Percentiles rank a stretch among this genome's conserved stretches.
phyloP scores from a whole-genome alignment of 176 grass and related monocot species.

The Zizania latifolia region DNA sequence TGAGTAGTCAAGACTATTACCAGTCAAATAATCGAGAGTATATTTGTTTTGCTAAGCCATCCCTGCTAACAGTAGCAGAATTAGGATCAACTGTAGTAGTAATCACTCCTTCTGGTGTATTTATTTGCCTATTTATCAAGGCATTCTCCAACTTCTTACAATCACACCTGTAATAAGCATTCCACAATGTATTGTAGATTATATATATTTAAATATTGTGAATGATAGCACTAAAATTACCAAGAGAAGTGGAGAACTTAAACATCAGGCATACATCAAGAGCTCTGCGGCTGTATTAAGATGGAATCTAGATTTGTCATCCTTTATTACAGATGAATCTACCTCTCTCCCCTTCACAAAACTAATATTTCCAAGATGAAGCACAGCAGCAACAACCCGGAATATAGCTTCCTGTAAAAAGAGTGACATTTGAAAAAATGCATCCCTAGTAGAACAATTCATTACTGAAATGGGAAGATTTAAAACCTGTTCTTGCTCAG shows the following conservation, averaged over 20 bases:
- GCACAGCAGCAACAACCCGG: conserved; percentile 89
- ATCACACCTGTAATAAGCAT: conserved; percentile 65
- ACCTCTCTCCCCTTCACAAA: conserved; percentile 80
- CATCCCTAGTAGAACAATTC: conserved; percentile 24
- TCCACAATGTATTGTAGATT: conserved; percentile 20
- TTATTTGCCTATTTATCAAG: conserved; percentile 74
- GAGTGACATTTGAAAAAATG: conserved; percentile 26
- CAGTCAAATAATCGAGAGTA: conserved; percentile 95
- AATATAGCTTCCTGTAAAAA: conserved; percentile 88
- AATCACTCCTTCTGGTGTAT: conserved; percentile 93
- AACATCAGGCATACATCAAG: conserved; percentile 59
- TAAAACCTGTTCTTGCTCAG: conserved; percentile 74
- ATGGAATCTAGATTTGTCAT: conserved; percentile 91
- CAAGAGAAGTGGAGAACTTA: conserved; percentile 14
- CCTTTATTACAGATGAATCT: conserved; percentile 92
- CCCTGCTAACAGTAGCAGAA: conserved; percentile 81
- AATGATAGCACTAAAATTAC: conserved; percentile 9
- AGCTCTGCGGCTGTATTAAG: conserved; percentile 82
- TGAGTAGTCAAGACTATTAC: conserved; percentile 35
- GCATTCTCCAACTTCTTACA: conserved; percentile 71
- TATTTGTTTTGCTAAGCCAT: conserved; percentile 84
- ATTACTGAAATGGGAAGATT: conserved; percentile 16
- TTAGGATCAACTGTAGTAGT: conserved; percentile 79
- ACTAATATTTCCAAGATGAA: conserved; percentile 95
- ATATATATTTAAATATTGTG: conserved; percentile 4